Evolutionary conservation across 2,329 filamentous ascomycete species (phyloP), one percentile per base, ranked within the genome.

Genomic region (Malbranchea cinnamomea): DNA sequence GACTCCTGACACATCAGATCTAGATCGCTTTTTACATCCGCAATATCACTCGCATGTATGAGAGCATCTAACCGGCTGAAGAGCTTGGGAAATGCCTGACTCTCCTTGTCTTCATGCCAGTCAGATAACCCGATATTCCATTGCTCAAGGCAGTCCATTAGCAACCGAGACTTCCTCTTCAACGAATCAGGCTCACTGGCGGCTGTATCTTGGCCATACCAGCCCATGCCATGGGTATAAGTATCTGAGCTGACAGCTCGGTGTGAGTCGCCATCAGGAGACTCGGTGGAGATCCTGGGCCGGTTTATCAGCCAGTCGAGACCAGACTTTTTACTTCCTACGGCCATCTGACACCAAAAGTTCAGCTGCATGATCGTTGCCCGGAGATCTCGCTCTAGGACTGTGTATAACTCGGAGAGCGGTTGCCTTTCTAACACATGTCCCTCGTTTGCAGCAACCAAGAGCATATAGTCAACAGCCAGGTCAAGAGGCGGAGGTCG

Each of bases 311-410:
- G 81, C 87, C 91, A 98, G 44, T 87, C 80, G 25, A 92, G 68
- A 0, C 89, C 87, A 12, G 80, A 79, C 42, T 79, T 79, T n/a
- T 72, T 65, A 48, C 93, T 89, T 4, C 89, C 91, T 6, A 98
- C 73, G 0, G 78, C 83, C 55, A 95, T 84, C 50, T 98, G 89
- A 50, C 91, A 98, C 87, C 87, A 98, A 49, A 91, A 89, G 49
- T 92, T 77, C 16, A 98, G 66, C 37, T 95, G 84, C 33, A 68
- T 74, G 28, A 98, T 71, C 2, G 78, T 75, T 13, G 77, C 82
- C 32, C 89, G 74, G 8, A 98, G 58, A 49, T 98, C 89, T 16
- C 66, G 56, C 2, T 65, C 52, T 31, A 79, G 77, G 9, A 71
- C 71, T 31, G 67, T 62, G 45, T 84, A 93, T 2, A 98, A 64